Evolutionary conservation across 2,329 filamentous ascomycete genomes (phyloP), one percentile per base, ranked within the genome.

Genomic region (Chaetomiaceae sp.): DNA sequence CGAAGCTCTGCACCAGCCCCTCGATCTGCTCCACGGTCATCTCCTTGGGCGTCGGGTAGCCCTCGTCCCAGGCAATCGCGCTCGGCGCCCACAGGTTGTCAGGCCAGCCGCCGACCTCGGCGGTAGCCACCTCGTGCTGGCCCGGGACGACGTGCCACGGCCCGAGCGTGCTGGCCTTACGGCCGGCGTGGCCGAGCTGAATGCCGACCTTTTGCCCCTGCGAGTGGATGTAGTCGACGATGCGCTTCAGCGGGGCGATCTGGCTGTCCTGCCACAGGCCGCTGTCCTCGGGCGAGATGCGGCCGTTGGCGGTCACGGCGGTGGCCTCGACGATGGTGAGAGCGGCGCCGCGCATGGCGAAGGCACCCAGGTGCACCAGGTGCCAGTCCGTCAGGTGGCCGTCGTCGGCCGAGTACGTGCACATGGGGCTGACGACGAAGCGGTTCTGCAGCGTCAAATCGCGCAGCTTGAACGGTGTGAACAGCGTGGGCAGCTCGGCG

Each of bases 181-280:
- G 72, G 2, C 89, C 89, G 0, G 88, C 88, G 59, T 95, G 89
- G 1, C 71, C 86, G 4, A 95, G 73, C 69, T 95, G 89, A 51
- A 95, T 83, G 42, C 78, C 88, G 42, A 87, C 80, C 53, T 85
- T 80, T 59, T 88, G 82, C 60, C 75, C 76, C 65, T 95, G 89
- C 20, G 77, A 80, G 69, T 94, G 88, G 2, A 84, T 79, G 52
- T 89, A 94, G 51, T 94, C 86, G 29, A 83, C 78, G 37, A 91
- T 76, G 49, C 78, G 76, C 60, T 75, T 77, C 48, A 94, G 68
- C 0, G 83, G 81, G 52, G 76, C 82, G 50, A 90, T 83, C 64
- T 96, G 90, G 27, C 76, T 80, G 63, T 95, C 90, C 52, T 84
- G 74, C 90, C 89, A 96, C 7, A 96, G 68, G 1, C 90, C 88